Base-by-base conservation (phyloP, 768 basidiomycete species). In the Boletus coccyginus region DNA sequence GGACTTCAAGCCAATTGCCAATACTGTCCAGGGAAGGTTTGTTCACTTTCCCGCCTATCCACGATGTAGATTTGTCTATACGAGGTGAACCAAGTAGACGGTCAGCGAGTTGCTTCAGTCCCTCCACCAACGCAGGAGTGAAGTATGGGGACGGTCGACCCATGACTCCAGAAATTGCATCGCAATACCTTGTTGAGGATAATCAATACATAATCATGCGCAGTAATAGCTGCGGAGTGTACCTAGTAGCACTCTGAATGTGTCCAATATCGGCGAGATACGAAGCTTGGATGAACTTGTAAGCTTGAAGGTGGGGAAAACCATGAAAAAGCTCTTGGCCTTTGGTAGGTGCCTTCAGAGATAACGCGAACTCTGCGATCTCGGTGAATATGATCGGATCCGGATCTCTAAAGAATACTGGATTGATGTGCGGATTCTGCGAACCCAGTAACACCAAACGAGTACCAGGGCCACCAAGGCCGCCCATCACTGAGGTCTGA, bases 21-120 rank as follows among this genome's bases (percentile, higher is more conserved):
- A 98, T 84, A 35, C 86, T 87, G 69, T 98, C 94, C 45, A 98
- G 79, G 57, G 91, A 96, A 3, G 97, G 94, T 64, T 95, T 94
- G 36, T 86, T 80, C 59, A 95, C 78, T 69, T 92, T 94, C n/a
- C 84, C 80, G 13, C 84, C 78, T 53, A 94, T 92, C 94, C 94
- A 97, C 0, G 91, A 92, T 12, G 80, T 81, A 3, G 82, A 77
- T 71, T 91, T 93, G 66, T 94, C 92, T 39, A 83, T 74, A 33
- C 87, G 82, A 39, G 87, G 82, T 19, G 86, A 78, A 47, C 89
- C 87, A 43, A 83, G 74, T 31, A 98, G 80, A 31, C 93, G 85
- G 64, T 96, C 90, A 3, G 83, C 79, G 8, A 99, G 78, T 33
- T 84, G 83, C 70, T 85, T 88, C 46, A 97, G 75, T 63, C 91